These are phyloP conservation scores for Dendrothele bispora DNA, from an alignment of 768 basidiomycete genomes.

Conservation along the genomic window DNA sequence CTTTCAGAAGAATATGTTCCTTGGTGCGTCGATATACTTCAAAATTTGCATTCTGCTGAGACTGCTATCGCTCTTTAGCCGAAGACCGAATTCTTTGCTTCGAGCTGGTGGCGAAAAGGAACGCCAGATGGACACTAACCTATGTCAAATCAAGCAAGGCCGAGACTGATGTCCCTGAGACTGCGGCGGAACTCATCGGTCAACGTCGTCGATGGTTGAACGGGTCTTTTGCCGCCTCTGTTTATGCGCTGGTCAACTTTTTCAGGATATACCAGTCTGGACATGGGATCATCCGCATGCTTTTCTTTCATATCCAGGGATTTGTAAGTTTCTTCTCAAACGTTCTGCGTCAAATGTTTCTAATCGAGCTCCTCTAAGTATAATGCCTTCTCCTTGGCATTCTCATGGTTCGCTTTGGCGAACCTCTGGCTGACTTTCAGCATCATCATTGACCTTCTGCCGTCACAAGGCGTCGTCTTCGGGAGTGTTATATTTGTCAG, in stretches of 20 bases:
- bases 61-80: slow-evolving; percentile 36
- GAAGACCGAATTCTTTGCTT: slow-evolving; percentile 83
- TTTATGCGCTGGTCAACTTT: slow-evolving; percentile 70
- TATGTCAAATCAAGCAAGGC: slow-evolving; percentile 82
- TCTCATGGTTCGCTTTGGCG: slow-evolving; percentile 71
- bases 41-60: neutral
- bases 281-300: slow-evolving; percentile 69
- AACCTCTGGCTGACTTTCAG: slow-evolving; percentile 72
- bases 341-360: neutral
- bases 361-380: slow-evolving; percentile 39
- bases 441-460: slow-evolving; percentile 68
- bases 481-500: slow-evolving; percentile 26
- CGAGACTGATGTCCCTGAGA: slow-evolving; percentile 75
- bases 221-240: slow-evolving; percentile 72
- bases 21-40: neutral
- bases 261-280: slow-evolving; percentile 64
- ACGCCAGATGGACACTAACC: slow-evolving; percentile 67
- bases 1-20: slow-evolving; percentile 76
- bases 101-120: slow-evolving; percentile 72
- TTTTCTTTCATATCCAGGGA: slow-evolving; percentile 75
- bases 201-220: slow-evolving; percentile 80
- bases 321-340: slow-evolving; percentile 42
- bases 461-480: slow-evolving; percentile 29
- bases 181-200: slow-evolving; percentile 70
- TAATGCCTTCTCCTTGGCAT: slow-evolving; percentile 59